Percentiles rank a stretch among this genome's conserved stretches.
Evolutionary conservation across 768 basidiomycete genomes (phyloP).

Genomic region (Lactifluus echinatus): DNA sequence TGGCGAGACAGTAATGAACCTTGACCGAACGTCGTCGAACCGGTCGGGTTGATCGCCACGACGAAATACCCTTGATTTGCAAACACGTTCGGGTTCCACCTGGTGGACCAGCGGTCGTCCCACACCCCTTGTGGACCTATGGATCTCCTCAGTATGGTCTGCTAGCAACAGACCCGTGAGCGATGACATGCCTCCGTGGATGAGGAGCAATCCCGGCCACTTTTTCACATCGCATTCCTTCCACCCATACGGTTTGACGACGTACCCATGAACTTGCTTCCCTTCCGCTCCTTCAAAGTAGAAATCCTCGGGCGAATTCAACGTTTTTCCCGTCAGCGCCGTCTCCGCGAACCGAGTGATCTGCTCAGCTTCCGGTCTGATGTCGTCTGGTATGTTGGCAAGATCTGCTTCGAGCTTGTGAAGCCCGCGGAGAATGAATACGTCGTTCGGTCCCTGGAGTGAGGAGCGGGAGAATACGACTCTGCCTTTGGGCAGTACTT

Average conservation of each 20-base stretch:
- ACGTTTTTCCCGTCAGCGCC: slow-evolving; percentile 46
- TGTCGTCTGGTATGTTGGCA: slow-evolving; percentile 18
- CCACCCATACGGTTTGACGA: slow-evolving; percentile 74
- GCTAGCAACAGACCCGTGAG: neutral
- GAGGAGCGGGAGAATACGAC: slow-evolving; percentile 69
- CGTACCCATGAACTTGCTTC: slow-evolving; percentile 76
- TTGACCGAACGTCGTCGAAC: slow-evolving; percentile 90
- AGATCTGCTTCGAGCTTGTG: slow-evolving; percentile 31
- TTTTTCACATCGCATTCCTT: slow-evolving; percentile 47
- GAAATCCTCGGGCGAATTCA: slow-evolving; percentile 68
- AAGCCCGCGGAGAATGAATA: slow-evolving; percentile 52
- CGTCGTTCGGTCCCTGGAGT: slow-evolving; percentile 72
- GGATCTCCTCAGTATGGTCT: neutral
- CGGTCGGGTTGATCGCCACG: slow-evolving; percentile 87
- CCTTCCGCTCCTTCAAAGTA: slow-evolving; percentile 83
- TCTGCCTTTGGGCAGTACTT: slow-evolving; percentile 48
- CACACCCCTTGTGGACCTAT: slow-evolving; percentile 72
- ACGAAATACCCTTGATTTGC: slow-evolving; percentile 85
- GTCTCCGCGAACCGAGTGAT: slow-evolving; percentile 58
- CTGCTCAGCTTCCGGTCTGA: slow-evolving; percentile 35
- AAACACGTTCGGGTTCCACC: slow-evolving; percentile 81
- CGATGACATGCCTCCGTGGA: slow-evolving; percentile 55
- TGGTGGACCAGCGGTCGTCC: slow-evolving; percentile 85
- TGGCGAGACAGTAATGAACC: slow-evolving; percentile 29
- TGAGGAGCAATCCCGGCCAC: slow-evolving; percentile 73